phyloP scores from a whole-genome alignment of 179 eudicot genomes.

The Actinidia arguta region DNA sequence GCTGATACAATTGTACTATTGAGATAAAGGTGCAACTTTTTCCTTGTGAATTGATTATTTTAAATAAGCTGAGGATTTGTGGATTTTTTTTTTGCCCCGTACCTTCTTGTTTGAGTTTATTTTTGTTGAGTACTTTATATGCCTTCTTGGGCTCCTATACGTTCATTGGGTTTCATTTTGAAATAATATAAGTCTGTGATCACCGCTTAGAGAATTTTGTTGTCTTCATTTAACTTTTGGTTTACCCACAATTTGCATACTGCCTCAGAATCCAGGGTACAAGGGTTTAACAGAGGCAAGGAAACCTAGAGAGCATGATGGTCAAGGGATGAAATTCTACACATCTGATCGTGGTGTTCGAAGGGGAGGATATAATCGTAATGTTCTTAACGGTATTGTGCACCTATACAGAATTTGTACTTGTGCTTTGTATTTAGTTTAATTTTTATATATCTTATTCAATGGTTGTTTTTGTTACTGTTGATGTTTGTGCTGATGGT shows the following conservation, averaged over 20 bases:
- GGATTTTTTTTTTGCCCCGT: neutral
- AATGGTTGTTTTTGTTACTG: neutral
- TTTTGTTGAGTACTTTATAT: neutral
- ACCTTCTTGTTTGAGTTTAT: neutral
- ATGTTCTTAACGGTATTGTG: slow-evolving; percentile 47
- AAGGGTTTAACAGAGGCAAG: slow-evolving; percentile 46
- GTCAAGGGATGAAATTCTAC: slow-evolving; percentile 40
- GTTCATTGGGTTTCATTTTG: neutral
- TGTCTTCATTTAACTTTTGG: neutral
- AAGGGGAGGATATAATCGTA: slow-evolving; percentile 57
- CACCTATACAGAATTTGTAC: neutral
- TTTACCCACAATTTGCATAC: slow-evolving; percentile 3
- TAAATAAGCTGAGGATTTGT: neutral
- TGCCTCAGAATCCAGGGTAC: slow-evolving; percentile 51
- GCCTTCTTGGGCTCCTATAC: neutral
- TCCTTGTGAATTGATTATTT: neutral
- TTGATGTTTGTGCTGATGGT: neutral
- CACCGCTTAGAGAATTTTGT: neutral
- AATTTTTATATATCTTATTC: neutral
- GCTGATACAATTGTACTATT: neutral
- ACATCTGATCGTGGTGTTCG: slow-evolving; percentile 52
- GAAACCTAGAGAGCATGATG: slow-evolving; percentile 48
- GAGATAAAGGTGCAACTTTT: neutral
- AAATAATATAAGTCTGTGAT: neutral
- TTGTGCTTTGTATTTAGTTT: neutral